A percentile compares a stretch with the other conserved stretches of the same genome.
phyloP scores from a whole-genome alignment of 495 filamentous ascomycete genomes.

The Lophium mytilinum region DNA sequence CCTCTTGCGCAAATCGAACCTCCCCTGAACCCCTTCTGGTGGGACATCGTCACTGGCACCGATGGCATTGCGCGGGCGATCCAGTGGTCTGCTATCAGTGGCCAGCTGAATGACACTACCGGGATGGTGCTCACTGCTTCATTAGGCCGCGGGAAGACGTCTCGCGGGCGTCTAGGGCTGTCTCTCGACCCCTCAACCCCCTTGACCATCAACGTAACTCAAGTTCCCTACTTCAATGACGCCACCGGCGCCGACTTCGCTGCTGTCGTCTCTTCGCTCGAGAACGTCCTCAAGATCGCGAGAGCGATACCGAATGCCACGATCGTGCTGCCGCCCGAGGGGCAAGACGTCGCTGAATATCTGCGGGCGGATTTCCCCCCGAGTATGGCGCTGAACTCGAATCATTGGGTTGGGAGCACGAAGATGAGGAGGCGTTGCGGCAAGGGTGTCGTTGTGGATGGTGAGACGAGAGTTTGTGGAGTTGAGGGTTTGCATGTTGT shows the following conservation, averaged over 20 bases:
- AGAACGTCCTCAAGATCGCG: neutral
- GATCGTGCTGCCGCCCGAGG: neutral
- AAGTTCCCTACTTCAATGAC: constrained; percentile 8
- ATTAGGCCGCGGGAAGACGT: neutral
- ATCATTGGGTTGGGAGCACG: neutral
- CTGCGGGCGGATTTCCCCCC: neutral
- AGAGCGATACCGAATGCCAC: neutral
- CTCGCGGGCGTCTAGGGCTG: neutral
- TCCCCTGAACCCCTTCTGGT: neutral
- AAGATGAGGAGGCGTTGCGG: neutral
- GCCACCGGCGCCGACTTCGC: neutral
- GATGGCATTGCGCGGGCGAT: neutral
- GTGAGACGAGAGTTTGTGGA: neutral
- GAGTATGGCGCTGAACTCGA: neutral
- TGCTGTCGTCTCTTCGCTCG: neutral
- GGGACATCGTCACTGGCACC: neutral
- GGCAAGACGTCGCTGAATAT: neutral
- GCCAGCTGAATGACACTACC: neutral
- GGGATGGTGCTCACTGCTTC: neutral
- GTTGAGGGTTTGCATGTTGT: constrained; percentile 29
- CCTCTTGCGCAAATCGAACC: neutral
- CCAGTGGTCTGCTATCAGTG: neutral
- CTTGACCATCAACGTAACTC: neutral
- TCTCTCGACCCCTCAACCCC: neutral
- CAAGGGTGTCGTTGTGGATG: neutral